phyloP scores from a whole-genome alignment of 1,139 yeast genomes.

The Yamadazyma atmosphaerica region DNA sequence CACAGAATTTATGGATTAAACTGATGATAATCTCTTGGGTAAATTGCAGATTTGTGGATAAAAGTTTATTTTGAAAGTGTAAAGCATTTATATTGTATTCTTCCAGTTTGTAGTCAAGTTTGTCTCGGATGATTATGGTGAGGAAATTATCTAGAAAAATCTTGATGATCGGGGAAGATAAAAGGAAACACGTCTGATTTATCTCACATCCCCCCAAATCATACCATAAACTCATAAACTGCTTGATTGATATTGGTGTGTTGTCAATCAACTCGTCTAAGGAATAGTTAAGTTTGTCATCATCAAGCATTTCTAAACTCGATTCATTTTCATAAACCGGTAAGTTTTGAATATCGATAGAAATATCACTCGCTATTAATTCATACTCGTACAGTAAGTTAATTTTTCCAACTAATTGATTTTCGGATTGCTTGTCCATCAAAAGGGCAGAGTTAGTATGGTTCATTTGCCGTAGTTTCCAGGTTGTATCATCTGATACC shows the following conservation, averaged over 20 bases:
- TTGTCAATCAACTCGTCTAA: constrained; percentile 41
- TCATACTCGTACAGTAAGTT: constrained; percentile 53
- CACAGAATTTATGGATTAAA: constrained; percentile 11
- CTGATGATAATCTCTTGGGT: constrained; percentile 6
- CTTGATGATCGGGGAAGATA: constrained; percentile 25
- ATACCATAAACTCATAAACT: constrained; percentile 57
- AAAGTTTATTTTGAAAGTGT: not conserved
- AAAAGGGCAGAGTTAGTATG: constrained; percentile 82
- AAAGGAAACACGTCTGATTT: constrained; percentile 28
- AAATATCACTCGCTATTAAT: constrained; percentile 41
- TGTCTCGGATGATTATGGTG: constrained; percentile 49
- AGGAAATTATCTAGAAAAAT: constrained; percentile 44
- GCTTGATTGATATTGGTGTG: constrained; percentile 57
- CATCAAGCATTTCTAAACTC: constrained; percentile 2
- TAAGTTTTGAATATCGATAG: constrained; percentile 39
- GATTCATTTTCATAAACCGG: constrained; percentile 42
- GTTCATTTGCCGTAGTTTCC: constrained; percentile 71
- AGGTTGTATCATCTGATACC: constrained; percentile 62
- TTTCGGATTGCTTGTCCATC: constrained; percentile 31
- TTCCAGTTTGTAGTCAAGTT: constrained; percentile 25
- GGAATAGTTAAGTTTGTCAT: constrained; percentile 14
- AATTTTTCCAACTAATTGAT: constrained; percentile 39
- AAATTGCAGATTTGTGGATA: not conserved
- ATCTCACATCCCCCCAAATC: constrained; percentile 58
- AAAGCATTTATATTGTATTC: not conserved